Evolutionary conservation across 179 eudicot species (phyloP).

Genomic region (Nepenthes alata): DNA sequence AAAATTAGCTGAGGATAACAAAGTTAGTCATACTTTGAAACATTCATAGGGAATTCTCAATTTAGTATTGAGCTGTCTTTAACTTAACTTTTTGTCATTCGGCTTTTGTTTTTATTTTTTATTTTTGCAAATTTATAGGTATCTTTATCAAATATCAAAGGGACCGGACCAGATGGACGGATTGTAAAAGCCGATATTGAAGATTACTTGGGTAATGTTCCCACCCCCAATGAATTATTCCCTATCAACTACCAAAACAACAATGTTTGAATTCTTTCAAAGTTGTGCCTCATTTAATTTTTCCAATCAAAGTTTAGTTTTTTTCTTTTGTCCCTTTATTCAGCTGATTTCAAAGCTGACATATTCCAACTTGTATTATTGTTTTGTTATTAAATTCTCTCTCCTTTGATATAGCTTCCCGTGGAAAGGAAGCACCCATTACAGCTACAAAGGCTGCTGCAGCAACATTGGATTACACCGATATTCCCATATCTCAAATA

Average conservation of each 20-base stretch:
- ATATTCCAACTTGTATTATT: background rate
- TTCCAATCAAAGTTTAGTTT: too few species aligned
- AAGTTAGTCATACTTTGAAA: constrained; percentile 22
- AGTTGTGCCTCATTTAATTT: too few species aligned
- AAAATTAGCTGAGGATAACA: constrained; percentile 85
- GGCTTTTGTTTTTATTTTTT: background rate
- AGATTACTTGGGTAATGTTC: constrained; percentile 59
- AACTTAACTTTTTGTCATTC: too few species aligned
- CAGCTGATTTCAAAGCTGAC: background rate
- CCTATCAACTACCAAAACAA: too few species aligned
- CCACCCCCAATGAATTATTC: too few species aligned
- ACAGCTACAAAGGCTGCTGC: constrained; percentile 35
- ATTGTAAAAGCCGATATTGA: constrained; percentile 90
- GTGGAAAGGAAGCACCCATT: constrained; percentile 46
- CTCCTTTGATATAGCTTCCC: constrained; percentile 44
- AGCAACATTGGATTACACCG: constrained; percentile 48
- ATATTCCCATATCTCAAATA: constrained; percentile 71
- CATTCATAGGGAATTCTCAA: background rate
- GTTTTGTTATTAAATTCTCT: background rate
- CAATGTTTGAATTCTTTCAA: too few species aligned
- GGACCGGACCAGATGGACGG: constrained; percentile 91
- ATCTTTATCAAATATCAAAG: constrained; percentile 73
- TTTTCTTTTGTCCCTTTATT: background rate
- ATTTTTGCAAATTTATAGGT: constrained; percentile 32
- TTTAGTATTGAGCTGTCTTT: background rate